Base-by-base conservation (phyloP, 2,329 filamentous ascomycete genomes). In the Fusarium staphyleae region DNA sequence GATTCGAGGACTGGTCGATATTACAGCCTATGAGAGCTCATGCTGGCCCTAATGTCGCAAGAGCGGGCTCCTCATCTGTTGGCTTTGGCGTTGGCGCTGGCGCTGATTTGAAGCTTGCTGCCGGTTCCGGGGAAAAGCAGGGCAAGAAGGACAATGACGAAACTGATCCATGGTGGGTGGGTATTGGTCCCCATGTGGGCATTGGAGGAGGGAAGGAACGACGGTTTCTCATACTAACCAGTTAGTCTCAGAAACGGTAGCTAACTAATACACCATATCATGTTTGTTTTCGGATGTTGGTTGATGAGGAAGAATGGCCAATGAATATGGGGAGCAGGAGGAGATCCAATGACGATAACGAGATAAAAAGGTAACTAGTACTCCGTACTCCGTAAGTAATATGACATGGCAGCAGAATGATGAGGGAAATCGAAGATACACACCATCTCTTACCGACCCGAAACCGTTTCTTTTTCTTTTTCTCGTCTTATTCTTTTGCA, bases 61-160 rank as follows among this genome's bases (percentile, higher is more conserved):
- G 26, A 28, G 57, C 46, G 52, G 57, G 28, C 36, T 43, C 16
- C 32, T 35, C 26, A 34, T 35, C 35, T 39, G 57, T 36, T 46
- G 55, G 56, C 45, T 52, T 42, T 56, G 56, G 52, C 52, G 52
- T 48, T 33, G 52, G 26, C 26, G 34, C 24, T 32, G 44, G 34
- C 44, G 44, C 29, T 24, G 22, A 8, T 8, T 36, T 26, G 24
- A 62, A 52, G 45, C 50, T 42, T 60, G 44, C 49, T 61, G 54
- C 57, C 57, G 54, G 54, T 53, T 58, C 56, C 56, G 44, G 56
- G 55, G 36, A 42, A 28, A 48, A 50, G 33, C 33, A 50, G 40
- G 40, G 47, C 37, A 49, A 24, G 60, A 39, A 43, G 19, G 29
- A 41, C 24, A 26, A 57, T 50, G 52, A 53, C 36, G 22, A 24